Evolutionary conservation across 169 alveolate genomes (phyloP).

Genomic region (Plasmodium sp.): DNA sequence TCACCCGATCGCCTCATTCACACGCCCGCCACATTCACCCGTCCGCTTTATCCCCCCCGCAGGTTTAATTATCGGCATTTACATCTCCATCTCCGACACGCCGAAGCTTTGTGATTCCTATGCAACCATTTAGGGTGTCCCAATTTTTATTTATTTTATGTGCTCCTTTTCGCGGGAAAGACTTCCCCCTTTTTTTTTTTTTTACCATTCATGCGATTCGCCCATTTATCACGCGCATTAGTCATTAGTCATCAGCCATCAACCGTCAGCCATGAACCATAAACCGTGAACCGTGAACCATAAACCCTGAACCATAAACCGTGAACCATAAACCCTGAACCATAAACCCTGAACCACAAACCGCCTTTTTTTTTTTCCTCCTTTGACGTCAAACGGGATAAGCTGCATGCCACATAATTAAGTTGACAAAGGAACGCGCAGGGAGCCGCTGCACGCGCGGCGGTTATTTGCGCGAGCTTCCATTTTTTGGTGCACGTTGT

Average conservation of each 20-base stretch:
- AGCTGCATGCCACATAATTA: not conserved
- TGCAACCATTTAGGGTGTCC: not conserved
- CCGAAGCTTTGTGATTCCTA: constrained; percentile 78
- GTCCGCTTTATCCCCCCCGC: not conserved
- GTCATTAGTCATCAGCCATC: too few relatives aligned
- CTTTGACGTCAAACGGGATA: not conserved
- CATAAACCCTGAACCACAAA: not conserved
- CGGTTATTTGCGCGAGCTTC: not conserved
- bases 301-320: too few relatives aligned
- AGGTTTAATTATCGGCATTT: constrained; percentile 83
- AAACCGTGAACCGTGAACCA: not conserved
- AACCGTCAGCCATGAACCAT: too few relatives aligned
- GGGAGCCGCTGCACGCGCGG: not conserved
- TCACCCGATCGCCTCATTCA: not conserved
- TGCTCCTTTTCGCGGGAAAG: not conserved
- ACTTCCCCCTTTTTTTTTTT: not conserved
- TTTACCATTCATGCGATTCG: not conserved
- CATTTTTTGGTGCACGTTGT: not conserved
- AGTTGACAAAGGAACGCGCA: not conserved
- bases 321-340: not conserved
- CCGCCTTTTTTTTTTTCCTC: constrained; percentile 5
- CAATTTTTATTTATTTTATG: not conserved
- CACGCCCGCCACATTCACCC: too few relatives aligned
- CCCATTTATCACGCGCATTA: not conserved
- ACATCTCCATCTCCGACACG: constrained; percentile 78